These are phyloP conservation scores for Heliosperma pusillum DNA, from an alignment of 148 eudicot genomes.

Conservation along the genomic window DNA sequence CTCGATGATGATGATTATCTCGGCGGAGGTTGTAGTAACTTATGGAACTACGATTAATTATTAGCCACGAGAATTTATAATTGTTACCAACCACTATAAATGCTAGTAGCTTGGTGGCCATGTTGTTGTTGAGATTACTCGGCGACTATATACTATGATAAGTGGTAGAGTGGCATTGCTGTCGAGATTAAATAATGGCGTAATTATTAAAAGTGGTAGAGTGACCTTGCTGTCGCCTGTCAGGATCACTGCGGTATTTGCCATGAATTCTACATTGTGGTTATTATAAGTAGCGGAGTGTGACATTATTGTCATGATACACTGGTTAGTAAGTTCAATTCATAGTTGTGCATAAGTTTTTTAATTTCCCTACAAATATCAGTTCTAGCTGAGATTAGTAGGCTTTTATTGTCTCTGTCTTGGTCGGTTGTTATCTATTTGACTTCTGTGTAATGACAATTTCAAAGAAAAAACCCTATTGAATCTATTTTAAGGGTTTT, in stretches of 20 bases:
- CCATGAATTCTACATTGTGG: not conserved
- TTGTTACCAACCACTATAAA: no score
- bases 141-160: no score
- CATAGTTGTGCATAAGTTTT: not conserved
- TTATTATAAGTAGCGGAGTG: not conserved
- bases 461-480: no score
- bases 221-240: not conserved
- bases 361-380: not conserved
- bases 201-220: not conserved
- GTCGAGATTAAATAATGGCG: not conserved
- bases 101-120: no score
- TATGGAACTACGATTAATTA: constrained; percentile 49
- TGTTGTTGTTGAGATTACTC: no score
- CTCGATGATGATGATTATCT: constrained; percentile 28
- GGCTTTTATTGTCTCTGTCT: not conserved
- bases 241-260: not conserved
- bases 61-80: not conserved
- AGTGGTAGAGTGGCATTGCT: no score
- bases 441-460: no score
- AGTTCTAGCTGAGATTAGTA: not conserved
- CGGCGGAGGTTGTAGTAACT: constrained; percentile 22
- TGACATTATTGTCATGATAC: not conserved
- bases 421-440: not conserved
- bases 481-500: not conserved
- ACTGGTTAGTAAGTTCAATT: not conserved